A percentile compares a stretch with the other conserved stretches of the same genome.
Evolutionary conservation across 352 stramenopile species (phyloP).

Genomic region (Phytophthora megakarya): DNA sequence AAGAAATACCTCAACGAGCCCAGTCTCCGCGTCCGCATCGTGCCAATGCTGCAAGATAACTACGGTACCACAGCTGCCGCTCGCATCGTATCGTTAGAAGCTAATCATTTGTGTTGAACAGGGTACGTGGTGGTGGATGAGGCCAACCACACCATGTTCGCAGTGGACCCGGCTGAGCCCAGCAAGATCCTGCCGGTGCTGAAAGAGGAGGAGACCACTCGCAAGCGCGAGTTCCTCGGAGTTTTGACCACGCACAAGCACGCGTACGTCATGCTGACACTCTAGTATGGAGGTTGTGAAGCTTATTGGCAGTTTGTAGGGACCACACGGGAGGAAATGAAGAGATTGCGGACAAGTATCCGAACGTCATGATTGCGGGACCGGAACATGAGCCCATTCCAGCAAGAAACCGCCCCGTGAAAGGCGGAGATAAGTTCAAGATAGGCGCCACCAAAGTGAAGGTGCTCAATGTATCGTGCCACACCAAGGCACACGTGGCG

Average conservation of each 20-base stretch:
- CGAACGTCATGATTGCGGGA: conserved; percentile 66
- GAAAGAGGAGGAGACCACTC: conserved; percentile 65
- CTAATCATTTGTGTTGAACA: conserved; percentile 19
- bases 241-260: conserved; percentile 96
- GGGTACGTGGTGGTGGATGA: conserved; percentile 84
- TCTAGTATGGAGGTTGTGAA: neutral
- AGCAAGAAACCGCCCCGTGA: conserved; percentile 63
- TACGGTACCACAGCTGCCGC: conserved; percentile 49
- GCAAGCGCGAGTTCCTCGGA: conserved; percentile 75
- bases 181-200: conserved; percentile 67
- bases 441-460: conserved; percentile 76
- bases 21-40: conserved; percentile 80
- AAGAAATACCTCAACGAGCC: conserved; percentile 75
- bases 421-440: conserved; percentile 83
- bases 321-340: conserved; percentile 85
- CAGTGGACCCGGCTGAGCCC: conserved; percentile 74
- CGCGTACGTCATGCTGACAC: conserved; percentile 47
- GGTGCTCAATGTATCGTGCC: conserved; percentile 81
- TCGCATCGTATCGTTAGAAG: neutral
- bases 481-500: conserved; percentile 84
- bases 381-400: conserved; percentile 80
- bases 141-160: conserved; percentile 84
- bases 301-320: conserved; percentile 38
- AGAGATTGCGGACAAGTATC: conserved; percentile 68
- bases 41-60: conserved; percentile 86